phyloP scores from a whole-genome alignment of 306 rosid species.

The Cyamopsis tetragonoloba region DNA sequence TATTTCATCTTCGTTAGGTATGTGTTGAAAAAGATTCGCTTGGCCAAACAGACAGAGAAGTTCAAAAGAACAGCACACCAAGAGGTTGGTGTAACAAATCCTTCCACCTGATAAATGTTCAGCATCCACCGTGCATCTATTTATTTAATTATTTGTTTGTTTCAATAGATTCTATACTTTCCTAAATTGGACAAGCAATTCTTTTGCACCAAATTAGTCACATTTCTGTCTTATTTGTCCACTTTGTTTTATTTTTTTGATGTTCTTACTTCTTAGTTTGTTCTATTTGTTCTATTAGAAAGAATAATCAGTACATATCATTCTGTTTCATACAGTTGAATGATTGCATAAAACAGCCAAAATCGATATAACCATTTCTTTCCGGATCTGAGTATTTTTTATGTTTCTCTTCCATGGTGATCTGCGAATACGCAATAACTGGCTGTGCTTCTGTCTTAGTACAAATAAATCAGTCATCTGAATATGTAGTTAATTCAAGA shows the following conservation, averaged over 20 bases:
- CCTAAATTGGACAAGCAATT: slow-evolving; percentile 7
- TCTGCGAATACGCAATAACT: not conserved
- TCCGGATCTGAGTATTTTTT: too few species aligned
- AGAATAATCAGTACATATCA: not conserved
- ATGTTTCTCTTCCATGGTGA: not conserved
- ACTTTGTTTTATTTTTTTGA: not conserved
- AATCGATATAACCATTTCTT: too few species aligned
- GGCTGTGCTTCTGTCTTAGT: not conserved
- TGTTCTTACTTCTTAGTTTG: too few species aligned
- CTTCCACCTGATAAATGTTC: slow-evolving; percentile 22
- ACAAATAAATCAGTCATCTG: not conserved
- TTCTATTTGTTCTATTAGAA: not conserved
- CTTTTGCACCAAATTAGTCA: not conserved
- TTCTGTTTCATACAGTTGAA: not conserved
- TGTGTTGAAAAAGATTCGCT: slow-evolving; percentile 92
- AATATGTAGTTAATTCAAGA: not conserved
- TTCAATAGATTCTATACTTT: not conserved
- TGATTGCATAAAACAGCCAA: too few species aligned
- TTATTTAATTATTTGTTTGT: not conserved
- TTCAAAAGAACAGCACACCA: slow-evolving; percentile 88
- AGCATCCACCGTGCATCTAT: slow-evolving; percentile 11
- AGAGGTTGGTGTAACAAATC: slow-evolving; percentile 60
- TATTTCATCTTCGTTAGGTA: slow-evolving; percentile 51
- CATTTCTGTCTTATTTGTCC: not conserved
- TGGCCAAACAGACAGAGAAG: slow-evolving; percentile 88